phyloP scores from a whole-genome alignment of 371 early-diverging fungal species.

The Mucor racemosus region DNA sequence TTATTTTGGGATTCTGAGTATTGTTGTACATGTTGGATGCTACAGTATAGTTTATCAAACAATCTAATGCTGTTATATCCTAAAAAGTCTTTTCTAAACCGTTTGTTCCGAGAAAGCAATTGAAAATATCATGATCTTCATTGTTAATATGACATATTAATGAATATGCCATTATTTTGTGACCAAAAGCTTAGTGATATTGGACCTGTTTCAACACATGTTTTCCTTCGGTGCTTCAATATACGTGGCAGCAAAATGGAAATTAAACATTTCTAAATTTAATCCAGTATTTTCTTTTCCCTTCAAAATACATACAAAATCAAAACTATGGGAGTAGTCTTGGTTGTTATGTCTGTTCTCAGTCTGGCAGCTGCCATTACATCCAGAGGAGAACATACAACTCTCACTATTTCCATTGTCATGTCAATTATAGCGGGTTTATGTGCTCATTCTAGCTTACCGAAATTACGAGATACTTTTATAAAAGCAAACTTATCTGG shows the following conservation, averaged over 20 bases:
- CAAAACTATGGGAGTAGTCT: not conserved
- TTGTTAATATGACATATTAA: too few species aligned
- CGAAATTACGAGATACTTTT: constrained; percentile 63
- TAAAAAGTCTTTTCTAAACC: too few species aligned
- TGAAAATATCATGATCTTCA: too few species aligned
- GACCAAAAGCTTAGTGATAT: not conserved
- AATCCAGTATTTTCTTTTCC: not conserved
- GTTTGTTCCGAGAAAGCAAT: too few species aligned
- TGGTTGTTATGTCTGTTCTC: constrained; percentile 12
- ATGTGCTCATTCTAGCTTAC: constrained; percentile 62
- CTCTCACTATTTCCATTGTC: constrained; percentile 68
- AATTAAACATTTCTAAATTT: not conserved
- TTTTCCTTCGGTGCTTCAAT: constrained; percentile 1
- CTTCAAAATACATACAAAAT: not conserved
- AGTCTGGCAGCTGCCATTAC: constrained; percentile 13
- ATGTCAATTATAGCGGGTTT: constrained; percentile 72
- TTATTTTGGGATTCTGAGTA: too few species aligned
- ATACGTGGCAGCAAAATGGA: not conserved
- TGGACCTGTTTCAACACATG: not conserved
- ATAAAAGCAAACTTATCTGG: constrained; percentile 79
- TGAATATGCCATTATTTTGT: too few species aligned
- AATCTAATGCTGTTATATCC: too few species aligned
- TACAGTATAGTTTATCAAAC: too few species aligned
- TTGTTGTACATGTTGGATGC: too few species aligned
- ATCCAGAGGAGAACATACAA: constrained; percentile 51